Evolutionary conservation across 1,284 basidiomycete genomes (phyloP), one percentile per base, ranked within the genome.

Genomic region (Entoloma clypeatum): DNA sequence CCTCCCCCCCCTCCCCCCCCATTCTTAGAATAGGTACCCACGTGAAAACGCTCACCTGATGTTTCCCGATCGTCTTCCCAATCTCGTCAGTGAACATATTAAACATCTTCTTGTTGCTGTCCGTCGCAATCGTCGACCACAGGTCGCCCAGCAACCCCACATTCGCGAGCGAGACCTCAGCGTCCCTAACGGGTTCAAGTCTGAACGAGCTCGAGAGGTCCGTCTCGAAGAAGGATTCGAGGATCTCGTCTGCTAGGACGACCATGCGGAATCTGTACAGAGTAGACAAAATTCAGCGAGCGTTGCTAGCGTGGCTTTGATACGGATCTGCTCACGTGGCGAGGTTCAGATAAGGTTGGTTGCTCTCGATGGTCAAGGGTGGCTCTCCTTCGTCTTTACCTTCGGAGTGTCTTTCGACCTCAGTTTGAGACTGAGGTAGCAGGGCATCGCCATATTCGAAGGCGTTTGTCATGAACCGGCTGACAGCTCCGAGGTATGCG

Each of bases 391-490:
- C 58, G 19, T 53, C 55, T 7, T 14, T 26, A 39, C 71, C 43
- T 8, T 43, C 61, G 35, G 59, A 51, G 11, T 49, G 38, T 8
- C 49, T 51, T 8, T 54, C 57, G 61, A 58, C 64, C 66, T 69
- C 31, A 14, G 31, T 28, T 4, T 36, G 64, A 8, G 65, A 57
- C 54, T 69, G 73, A 44, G 74, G 86, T 44, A 81, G 73, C 44
- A 83, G 74, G 7, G 90, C 86, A 64, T 96, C 93, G 3, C 92
- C 94, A 49, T 94, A 96, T 59, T 97, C 93, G 58, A 95, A 97
- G 0, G 93, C 91, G 57, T 97, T 97, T 23, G 92, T 86, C 82
- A 97, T 94, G 61, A 97, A 94, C 21, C 92, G 85, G 53, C 90
- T 93, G 44, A 97, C 88, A 17, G 93, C 91, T 2, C 92, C 96